These are phyloP conservation scores for Naganishia vishniacii DNA, from an alignment of 768 basidiomycete genomes.

Conservation along the genomic window DNA sequence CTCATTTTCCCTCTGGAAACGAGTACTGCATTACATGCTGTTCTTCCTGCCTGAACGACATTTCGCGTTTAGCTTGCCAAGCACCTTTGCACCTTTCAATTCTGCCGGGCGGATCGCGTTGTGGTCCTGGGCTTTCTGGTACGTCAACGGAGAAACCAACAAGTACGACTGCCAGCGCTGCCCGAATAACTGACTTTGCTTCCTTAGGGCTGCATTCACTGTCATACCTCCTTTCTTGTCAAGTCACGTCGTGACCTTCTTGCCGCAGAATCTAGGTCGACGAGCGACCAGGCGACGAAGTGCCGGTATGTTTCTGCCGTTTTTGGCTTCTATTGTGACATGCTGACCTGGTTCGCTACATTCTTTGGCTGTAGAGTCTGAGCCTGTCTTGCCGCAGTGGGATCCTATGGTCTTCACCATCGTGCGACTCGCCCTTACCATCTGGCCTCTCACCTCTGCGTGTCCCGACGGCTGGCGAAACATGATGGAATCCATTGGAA, in stretches of 20 bases:
- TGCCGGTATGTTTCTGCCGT: not conserved
- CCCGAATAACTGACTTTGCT: too few relatives aligned
- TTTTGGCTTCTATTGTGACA: too few relatives aligned
- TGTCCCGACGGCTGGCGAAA: slow-evolving; percentile 39
- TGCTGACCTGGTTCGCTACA: not conserved
- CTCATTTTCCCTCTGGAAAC: slow-evolving; percentile 25
- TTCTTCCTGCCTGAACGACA: slow-evolving; percentile 39
- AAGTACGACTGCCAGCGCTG: too few relatives aligned
- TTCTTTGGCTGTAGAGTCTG: not conserved
- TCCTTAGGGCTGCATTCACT: slow-evolving; percentile 39
- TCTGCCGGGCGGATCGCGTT: slow-evolving; percentile 25
- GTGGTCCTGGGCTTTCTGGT: slow-evolving; percentile 41
- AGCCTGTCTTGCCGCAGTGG: slow-evolving; percentile 30
- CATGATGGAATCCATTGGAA: slow-evolving; percentile 38
- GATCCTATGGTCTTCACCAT: slow-evolving; percentile 43
- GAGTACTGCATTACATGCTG: slow-evolving; percentile 34
- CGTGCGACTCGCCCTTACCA: slow-evolving; percentile 39
- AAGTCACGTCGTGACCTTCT: slow-evolving; percentile 38
- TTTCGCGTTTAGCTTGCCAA: slow-evolving; percentile 35
- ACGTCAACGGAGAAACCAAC: slow-evolving; percentile 22
- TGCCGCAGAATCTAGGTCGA: slow-evolving; percentile 25
- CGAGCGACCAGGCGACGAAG: not conserved
- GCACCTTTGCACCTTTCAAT: slow-evolving; percentile 23
- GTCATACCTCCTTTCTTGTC: slow-evolving; percentile 40
- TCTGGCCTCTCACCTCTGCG: slow-evolving; percentile 43